Evolutionary conservation across 495 filamentous ascomycete species (phyloP).

Genomic region (Filosporella fistucella): DNA sequence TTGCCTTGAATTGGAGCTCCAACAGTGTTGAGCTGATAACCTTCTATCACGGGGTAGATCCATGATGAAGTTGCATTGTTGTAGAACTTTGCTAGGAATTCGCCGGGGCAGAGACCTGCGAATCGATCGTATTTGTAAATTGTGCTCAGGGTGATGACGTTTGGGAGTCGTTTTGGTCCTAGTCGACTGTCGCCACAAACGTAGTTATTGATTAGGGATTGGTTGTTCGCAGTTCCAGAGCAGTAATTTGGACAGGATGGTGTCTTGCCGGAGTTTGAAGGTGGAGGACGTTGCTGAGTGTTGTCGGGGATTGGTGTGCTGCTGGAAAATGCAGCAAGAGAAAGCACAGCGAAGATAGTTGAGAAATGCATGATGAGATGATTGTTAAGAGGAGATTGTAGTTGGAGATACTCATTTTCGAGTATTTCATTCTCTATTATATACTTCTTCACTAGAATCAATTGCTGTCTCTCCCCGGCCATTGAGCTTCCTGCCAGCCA

Average conservation of each 20-base stretch:
- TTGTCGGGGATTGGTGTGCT: too few relatives aligned
- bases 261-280: too few relatives aligned
- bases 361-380: too few relatives aligned
- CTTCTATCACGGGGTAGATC: slow-evolving; percentile 37
- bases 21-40: slow-evolving; percentile 34
- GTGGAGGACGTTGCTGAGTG: too few relatives aligned
- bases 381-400: too few relatives aligned
- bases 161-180: slow-evolving; percentile 40
- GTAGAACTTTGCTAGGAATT: slow-evolving; percentile 45
- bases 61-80: slow-evolving; percentile 31
- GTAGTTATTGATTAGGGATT: slow-evolving; percentile 21
- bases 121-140: slow-evolving; percentile 41
- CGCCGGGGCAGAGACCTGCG: slow-evolving; percentile 40
- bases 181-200: slow-evolving; percentile 50
- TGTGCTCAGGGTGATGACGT: slow-evolving; percentile 31
- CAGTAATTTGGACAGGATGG: slow-evolving; percentile 3
- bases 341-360: too few relatives aligned
- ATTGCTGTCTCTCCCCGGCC: too few relatives aligned
- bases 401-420: too few relatives aligned
- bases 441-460: too few relatives aligned
- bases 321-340: too few relatives aligned
- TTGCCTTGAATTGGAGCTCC: slow-evolving; percentile 38
- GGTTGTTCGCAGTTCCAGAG: slow-evolving; percentile 1
- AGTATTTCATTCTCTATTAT: too few relatives aligned
- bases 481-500: too few relatives aligned